Percentiles rank a stretch among this genome's conserved stretches.
phyloP scores from a whole-genome alignment of 2,329 filamentous ascomycete genomes.

The Botryotinia calthae region DNA sequence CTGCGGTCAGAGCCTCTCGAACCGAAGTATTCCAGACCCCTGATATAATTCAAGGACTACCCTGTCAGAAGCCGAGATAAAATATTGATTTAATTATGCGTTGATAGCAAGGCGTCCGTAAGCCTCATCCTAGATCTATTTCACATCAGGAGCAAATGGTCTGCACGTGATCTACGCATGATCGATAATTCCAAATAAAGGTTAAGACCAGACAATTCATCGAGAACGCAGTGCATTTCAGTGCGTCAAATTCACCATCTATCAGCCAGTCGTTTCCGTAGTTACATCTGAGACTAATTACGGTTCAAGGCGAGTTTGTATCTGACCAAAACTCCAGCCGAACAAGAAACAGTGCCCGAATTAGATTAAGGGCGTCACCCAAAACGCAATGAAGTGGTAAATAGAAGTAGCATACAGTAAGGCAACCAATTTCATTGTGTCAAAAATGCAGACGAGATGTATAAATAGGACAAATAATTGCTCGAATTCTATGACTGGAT shows the following conservation, averaged over 20 bases:
- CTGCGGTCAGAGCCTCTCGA: too few species aligned
- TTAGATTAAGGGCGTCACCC: background rate
- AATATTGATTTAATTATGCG: background rate
- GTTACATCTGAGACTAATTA: background rate
- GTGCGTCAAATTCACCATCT: background rate
- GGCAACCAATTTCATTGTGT: conserved; percentile 5
- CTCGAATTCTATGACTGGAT: background rate
- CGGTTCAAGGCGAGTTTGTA: background rate
- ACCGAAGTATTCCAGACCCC: too few species aligned
- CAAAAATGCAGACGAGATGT: background rate
- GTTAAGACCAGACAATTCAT: background rate
- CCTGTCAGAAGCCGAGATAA: background rate
- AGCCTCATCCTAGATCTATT: background rate
- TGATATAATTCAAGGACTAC: background rate
- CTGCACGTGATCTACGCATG: background rate
- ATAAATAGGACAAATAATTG: too few species aligned
- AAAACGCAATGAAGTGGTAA: background rate
- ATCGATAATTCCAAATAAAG: background rate
- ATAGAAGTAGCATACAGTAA: background rate
- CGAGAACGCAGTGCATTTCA: background rate
- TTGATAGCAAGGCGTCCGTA: background rate
- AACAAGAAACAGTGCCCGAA: background rate
- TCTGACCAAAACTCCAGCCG: background rate
- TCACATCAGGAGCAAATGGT: background rate
- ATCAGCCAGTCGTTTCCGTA: background rate